phyloP scores from a whole-genome alignment of 2,329 filamentous ascomycete species.

The Rhinocladiella mackenziei region DNA sequence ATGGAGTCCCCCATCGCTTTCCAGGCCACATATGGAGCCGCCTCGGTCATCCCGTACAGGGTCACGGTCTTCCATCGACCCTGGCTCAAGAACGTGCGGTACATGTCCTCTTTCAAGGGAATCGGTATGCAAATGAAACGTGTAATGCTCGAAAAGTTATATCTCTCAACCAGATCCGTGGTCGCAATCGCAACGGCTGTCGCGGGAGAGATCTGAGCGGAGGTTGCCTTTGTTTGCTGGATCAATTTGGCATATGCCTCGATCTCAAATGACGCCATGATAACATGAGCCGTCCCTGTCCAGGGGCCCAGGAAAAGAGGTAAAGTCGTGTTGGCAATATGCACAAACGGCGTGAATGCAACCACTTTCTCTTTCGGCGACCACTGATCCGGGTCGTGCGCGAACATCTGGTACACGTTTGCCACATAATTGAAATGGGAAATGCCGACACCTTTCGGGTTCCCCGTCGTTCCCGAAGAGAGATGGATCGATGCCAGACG shows the following conservation, averaged over 20 bases:
- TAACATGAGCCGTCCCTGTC: constrained; percentile 61
- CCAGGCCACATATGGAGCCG: constrained; percentile 74
- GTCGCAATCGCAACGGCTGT: constrained; percentile 75
- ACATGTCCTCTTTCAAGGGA: constrained; percentile 65
- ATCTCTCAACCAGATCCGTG: constrained; percentile 71
- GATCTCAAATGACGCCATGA: constrained; percentile 77
- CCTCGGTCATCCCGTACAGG: constrained; percentile 79
- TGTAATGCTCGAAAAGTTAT: constrained; percentile 81
- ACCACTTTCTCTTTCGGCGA: constrained; percentile 64
- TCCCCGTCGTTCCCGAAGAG: constrained; percentile 80
- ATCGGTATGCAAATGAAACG: constrained; percentile 77
- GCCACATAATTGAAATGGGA: constrained; percentile 77
- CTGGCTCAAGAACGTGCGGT: constrained; percentile 76
- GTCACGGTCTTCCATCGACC: constrained; percentile 54
- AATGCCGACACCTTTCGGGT: constrained; percentile 87
- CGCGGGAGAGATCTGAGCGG: constrained; percentile 76
- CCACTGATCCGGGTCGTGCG: constrained; percentile 44
- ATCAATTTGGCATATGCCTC: constrained; percentile 72
- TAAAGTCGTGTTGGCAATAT: constrained; percentile 78
- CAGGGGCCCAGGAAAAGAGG: constrained; percentile 66
- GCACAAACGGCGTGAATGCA: constrained; percentile 81
- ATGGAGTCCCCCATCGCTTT: constrained; percentile 66
- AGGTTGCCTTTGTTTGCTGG: constrained; percentile 69
- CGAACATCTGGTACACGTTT: constrained; percentile 59
- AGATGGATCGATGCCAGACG: constrained; percentile 41